Percentiles rank a stretch among this genome's conserved stretches.
phyloP scores from a whole-genome alignment of 345 rosid genomes.

The Pseudoturritis turrita region DNA sequence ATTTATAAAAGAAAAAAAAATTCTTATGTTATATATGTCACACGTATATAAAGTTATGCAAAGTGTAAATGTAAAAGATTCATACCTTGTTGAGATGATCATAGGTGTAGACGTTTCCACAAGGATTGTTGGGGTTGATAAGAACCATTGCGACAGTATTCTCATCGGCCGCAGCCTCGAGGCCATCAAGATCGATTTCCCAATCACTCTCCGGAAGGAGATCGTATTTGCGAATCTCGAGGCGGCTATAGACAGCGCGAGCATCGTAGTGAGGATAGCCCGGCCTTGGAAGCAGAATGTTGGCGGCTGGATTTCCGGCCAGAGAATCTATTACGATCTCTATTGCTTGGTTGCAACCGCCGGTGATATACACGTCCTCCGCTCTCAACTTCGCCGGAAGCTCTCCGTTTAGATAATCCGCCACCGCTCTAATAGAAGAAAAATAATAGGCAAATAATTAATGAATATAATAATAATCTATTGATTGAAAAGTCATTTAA shows the following conservation, averaged over 20 bases:
- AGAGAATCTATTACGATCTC: slow-evolving; percentile 37
- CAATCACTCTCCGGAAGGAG: slow-evolving; percentile 47
- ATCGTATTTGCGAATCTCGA: slow-evolving; percentile 44
- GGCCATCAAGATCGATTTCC: slow-evolving; percentile 46
- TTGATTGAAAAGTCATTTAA: too few species aligned
- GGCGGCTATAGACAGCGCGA: slow-evolving; percentile 4
- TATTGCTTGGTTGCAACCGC: slow-evolving; percentile 51
- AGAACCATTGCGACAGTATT: slow-evolving; percentile 53
- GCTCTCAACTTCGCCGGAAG: slow-evolving; percentile 38
- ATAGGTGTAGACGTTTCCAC: slow-evolving; percentile 32
- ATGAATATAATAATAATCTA: background rate
- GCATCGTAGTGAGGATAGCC: slow-evolving; percentile 41
- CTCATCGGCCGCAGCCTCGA: slow-evolving; percentile 46
- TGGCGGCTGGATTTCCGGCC: slow-evolving; percentile 39
- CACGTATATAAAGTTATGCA: background rate
- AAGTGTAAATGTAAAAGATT: background rate
- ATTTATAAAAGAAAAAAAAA: background rate
- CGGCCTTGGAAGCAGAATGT: slow-evolving; percentile 36
- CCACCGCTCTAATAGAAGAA: slow-evolving; percentile 34
- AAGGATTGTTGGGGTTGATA: slow-evolving; percentile 37
- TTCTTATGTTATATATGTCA: background rate
- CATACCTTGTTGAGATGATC: slow-evolving; percentile 38
- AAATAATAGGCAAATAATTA: background rate
- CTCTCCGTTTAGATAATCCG: slow-evolving; percentile 38
- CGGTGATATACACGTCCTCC: slow-evolving; percentile 46